Evolutionary conservation across 352 stramenopile species (phyloP), one percentile per base, ranked within the genome.

Genomic region (Thalassiosira livingstoniorum): DNA sequence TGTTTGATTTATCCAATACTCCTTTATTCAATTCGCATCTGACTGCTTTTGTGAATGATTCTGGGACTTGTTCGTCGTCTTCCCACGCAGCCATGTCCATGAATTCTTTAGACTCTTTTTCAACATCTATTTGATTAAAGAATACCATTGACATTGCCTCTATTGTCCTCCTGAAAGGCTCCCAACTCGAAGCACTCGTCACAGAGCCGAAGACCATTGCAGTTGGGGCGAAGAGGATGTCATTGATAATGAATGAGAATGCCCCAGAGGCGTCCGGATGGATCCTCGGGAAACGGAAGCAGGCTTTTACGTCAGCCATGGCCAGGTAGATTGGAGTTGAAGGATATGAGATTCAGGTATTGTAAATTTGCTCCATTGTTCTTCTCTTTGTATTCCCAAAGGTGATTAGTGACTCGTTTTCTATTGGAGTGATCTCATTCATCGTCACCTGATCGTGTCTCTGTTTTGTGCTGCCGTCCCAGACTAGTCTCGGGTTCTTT

Each of bases 151-250:
- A 54, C 64, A 85, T 31, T 0, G 43, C 21, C 34, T 77, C 55
- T 11, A 80, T 78, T 5, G 53, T 29, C n/a, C 78, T 31, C 18
- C 73, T 37, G n/a, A 83, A 76, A 10, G 68, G 69, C 31, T 87
- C 69, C 62, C 74, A 87, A 4, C 31, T 71, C 2, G 35, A 29
- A 25, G 74, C 73, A 0, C 27, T 74, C 1, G 34, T 43, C 25
- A 37, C 71, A 0, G 27, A 66, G 4, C 74, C 80, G 69, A 87
- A 87, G 1, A 87, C 74, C 68, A 81, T 87, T 15, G 42, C 53
- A 2, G 53, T 87, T 10, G 69, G 21, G 0, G 78, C 0, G 25
- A 15, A 74, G 25, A 54, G 78, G 1, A 68, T 13, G 4, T 51
- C 29, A 7, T 15, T n/a, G 0, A 39, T 39, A 1, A 53, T 5